Base-by-base conservation (phyloP, 352 stramenopile genomes). In the Pythium biforme region DNA sequence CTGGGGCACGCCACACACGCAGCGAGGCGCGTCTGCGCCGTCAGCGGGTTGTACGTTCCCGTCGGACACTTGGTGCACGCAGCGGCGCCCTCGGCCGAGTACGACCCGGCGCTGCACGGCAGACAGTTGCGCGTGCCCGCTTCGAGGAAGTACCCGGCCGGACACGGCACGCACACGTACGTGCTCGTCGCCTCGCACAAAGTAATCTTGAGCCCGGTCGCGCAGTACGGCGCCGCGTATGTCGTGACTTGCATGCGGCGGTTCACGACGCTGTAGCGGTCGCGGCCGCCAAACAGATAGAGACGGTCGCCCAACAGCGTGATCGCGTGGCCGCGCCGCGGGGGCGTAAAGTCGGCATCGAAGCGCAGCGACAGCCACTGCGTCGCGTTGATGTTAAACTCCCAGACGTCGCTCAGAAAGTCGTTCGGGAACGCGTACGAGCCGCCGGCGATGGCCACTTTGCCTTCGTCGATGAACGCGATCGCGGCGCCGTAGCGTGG, bases 361-460 rank as follows among this genome's bases (percentile, higher is more conserved):
- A 88, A 88, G 19, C 68, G 66, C 26, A 90, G 63, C 12, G 68
- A 72, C 23, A 90, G 64, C 81, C 83, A 92, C 56, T 89, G 81
- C 15, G 73, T 83, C 0, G 79, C 75, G 34, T 86, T 87, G 59
- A 85, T 59, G 20, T 90, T 88, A 46, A 89, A 66, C 54, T 90
- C 83, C 83, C 83, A 92, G 15, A 72, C 65, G 40, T 92, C 83
- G 31, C 69, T 75, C 5, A 92, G 69, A 48, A 88, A 92, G 52
- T 92, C 83, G 50, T 72, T 88, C 6, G 83, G 83, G 55, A 92
- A 92, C n/a, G 71, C 75, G 52, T 80, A 89, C 15, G 83, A 92
- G 12, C 83, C 83, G 4, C 81, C 83, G 8, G 73, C 67, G 7
- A 92, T 64, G 27, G 77, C 69, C 7, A 91, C 43, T 53, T 83